Evolutionary conservation across 2,329 filamentous ascomycete genomes (phyloP).

Genomic region (Aspergillus terreus): DNA sequence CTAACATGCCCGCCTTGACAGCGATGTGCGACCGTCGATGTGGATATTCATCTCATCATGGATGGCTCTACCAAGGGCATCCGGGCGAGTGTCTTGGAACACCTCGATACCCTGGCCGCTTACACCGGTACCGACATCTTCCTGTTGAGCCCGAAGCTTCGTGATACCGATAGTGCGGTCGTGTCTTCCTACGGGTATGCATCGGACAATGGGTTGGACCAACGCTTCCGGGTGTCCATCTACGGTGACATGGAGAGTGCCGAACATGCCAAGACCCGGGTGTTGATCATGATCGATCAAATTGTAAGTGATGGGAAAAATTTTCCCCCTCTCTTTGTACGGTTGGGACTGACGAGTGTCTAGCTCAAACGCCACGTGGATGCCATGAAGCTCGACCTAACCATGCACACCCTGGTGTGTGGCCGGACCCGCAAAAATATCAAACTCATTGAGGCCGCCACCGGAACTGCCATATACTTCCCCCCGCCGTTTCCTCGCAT

Average conservation of each 20-base stretch:
- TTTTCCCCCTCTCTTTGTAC: neutral
- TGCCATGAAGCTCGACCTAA: slow-evolving; percentile 74
- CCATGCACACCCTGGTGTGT: slow-evolving; percentile 86
- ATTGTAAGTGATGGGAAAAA: slow-evolving; percentile 54
- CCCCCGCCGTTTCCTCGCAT: slow-evolving; percentile 89
- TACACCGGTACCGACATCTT: slow-evolving; percentile 97
- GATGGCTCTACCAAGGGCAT: slow-evolving; percentile 67
- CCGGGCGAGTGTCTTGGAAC: slow-evolving; percentile 71
- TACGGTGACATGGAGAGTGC: slow-evolving; percentile 93
- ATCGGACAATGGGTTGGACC: slow-evolving; percentile 77
- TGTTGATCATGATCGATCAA: slow-evolving; percentile 96
- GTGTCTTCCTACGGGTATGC: slow-evolving; percentile 71
- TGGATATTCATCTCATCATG: slow-evolving; percentile 86
- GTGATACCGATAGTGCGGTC: slow-evolving; percentile 69
- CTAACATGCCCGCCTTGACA: slow-evolving; percentile 40
- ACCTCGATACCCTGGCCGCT: slow-evolving; percentile 79
- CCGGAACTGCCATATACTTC: slow-evolving; percentile 96
- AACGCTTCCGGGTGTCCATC: slow-evolving; percentile 86
- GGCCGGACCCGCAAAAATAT: slow-evolving; percentile 95
- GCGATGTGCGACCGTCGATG: slow-evolving; percentile 90
- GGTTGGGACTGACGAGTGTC: slow-evolving; percentile 14
- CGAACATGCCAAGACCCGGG: slow-evolving; percentile 93
- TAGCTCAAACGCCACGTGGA: slow-evolving; percentile 63
- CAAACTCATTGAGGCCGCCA: slow-evolving; percentile 93
- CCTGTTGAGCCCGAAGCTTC: slow-evolving; percentile 82